Percentiles rank a stretch among this genome's conserved stretches.
These are phyloP conservation scores for Penicillium antarcticum DNA, from an alignment of 495 filamentous ascomycete genomes.

Conservation along the genomic window DNA sequence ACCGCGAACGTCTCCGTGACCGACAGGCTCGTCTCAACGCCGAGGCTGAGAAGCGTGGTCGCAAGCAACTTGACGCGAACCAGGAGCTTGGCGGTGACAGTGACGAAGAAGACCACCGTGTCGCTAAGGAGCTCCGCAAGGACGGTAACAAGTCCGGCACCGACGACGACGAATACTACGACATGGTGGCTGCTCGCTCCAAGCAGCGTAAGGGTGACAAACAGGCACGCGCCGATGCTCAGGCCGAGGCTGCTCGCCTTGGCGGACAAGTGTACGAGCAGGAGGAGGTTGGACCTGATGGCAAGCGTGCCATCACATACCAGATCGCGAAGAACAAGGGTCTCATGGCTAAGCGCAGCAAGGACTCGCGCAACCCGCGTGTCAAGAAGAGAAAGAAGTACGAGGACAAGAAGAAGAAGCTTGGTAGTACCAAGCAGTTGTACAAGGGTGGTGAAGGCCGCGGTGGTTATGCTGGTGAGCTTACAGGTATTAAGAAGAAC, in stretches of 20 bases:
- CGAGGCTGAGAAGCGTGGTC: conserved; percentile 81
- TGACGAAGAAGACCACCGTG: conserved; percentile 48
- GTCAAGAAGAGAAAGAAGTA: conserved; percentile 97
- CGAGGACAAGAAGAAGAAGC: conserved; percentile 92
- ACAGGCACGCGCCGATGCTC: conserved; percentile 55
- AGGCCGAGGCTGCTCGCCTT: conserved; percentile 51
- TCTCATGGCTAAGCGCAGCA: conserved; percentile 80
- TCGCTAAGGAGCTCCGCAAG: conserved; percentile 40
- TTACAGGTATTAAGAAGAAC: conserved; percentile 92
- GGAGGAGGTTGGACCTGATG: conserved; percentile 65
- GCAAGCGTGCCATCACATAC: conserved; percentile 86
- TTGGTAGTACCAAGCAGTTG: conserved; percentile 73
- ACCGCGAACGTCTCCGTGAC: conserved; percentile 82
- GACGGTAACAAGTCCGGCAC: conserved; percentile 28
- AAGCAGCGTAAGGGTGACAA: conserved; percentile 73
- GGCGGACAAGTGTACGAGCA: conserved; percentile 53
- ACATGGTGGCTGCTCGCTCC: conserved; percentile 69
- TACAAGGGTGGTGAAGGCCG: conserved; percentile 85
- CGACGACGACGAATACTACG: conserved; percentile 81
- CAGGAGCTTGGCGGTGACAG: conserved; percentile 66
- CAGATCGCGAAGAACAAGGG: conserved; percentile 97
- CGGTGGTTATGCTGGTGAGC: conserved; percentile 87
- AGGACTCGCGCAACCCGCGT: conserved; percentile 88
- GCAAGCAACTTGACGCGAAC: conserved; percentile 56
- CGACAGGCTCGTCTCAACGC: conserved; percentile 78